Conservation (phyloP, 768 basidiomycete genomes). For the Boletellus emodensis region DNA sequence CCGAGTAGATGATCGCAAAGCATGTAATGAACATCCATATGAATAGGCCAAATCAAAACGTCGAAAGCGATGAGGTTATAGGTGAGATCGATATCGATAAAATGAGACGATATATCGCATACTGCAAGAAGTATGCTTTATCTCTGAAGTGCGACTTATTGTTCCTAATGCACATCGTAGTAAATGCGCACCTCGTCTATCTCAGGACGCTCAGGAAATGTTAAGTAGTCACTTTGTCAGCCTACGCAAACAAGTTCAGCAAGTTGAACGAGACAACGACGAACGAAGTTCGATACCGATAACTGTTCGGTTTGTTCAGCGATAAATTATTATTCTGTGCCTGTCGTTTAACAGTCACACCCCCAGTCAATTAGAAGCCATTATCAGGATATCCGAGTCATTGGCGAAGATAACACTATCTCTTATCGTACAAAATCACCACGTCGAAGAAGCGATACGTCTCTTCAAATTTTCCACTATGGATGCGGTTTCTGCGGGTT, state of each 20-base stretch:
- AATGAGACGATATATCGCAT: conserved; percentile 97
- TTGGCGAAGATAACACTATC: conserved; percentile 92
- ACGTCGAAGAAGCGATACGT: conserved; percentile 97
- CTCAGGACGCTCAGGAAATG: conserved; percentile 93
- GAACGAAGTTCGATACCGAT: conserved; percentile 98
- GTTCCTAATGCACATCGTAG: conserved; percentile 37
- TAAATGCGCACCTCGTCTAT: conserved; percentile 94
- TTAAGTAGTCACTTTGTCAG: conserved; percentile 93
- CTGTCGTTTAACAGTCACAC: conserved; percentile 2
- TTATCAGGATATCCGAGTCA: conserved; percentile 97
- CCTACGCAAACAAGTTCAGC: conserved; percentile 88
- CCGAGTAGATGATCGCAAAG: conserved; percentile 81
- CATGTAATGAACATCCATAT: conserved; percentile 99
- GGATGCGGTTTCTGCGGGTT: conserved; percentile 96
- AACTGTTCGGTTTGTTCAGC: conserved; percentile 77
- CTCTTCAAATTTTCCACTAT: conserved; percentile 99
- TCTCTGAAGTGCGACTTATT: background rate
- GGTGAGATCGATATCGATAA: conserved; percentile 96
- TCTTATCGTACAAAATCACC: conserved; percentile 80
- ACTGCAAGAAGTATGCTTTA: conserved; percentile 78
- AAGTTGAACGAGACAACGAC: conserved; percentile 95
- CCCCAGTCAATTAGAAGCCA: conserved; percentile 87
- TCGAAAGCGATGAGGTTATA: conserved; percentile 57
- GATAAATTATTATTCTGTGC: background rate
- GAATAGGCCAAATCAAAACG: conserved; percentile 73